Percentiles rank a stretch among this genome's conserved stretches.
These are phyloP conservation scores for Balamuthia mandrillaris DNA, from an alignment of 208 protist species.

Conservation along the genomic window DNA sequence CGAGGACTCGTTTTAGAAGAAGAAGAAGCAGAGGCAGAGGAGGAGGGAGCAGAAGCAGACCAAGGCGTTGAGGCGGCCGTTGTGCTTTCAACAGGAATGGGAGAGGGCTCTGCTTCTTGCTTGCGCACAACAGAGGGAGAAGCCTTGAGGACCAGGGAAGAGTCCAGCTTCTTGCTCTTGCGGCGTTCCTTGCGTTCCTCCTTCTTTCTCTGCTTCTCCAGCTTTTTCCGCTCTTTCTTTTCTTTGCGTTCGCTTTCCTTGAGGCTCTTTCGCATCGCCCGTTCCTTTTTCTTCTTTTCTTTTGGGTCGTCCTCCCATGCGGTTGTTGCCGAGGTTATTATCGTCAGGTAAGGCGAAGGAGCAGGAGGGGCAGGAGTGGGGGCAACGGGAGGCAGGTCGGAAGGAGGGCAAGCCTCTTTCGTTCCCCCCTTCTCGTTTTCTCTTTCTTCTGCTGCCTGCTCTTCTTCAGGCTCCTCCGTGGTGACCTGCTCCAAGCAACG, in stretches of 20 bases:
- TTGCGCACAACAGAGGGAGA: too few relatives aligned
- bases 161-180: neutral
- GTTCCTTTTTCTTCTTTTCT: slow-evolving; percentile 9
- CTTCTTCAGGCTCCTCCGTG: too few relatives aligned
- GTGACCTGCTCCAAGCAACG: too few relatives aligned
- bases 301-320: too few relatives aligned
- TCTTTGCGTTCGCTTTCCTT: neutral
- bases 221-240: neutral
- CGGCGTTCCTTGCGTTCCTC: neutral
- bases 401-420: neutral
- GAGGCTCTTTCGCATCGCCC: neutral
- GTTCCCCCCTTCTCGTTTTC: neutral
- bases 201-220: neutral
- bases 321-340: too few relatives aligned
- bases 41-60: too few relatives aligned
- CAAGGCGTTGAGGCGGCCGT: too few relatives aligned
- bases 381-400: neutral
- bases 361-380: neutral
- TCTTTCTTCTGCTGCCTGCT: slow-evolving; percentile 7
- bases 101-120: too few relatives aligned
- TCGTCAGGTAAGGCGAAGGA: neutral
- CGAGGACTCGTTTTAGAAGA: too few relatives aligned
- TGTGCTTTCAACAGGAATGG: too few relatives aligned
- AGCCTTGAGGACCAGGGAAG: too few relatives aligned
- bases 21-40: too few relatives aligned